A percentile compares a stretch with the other conserved stretches of the same genome.
phyloP scores from a whole-genome alignment of 805 yeast species.

The Metschnikowia hibisci region DNA sequence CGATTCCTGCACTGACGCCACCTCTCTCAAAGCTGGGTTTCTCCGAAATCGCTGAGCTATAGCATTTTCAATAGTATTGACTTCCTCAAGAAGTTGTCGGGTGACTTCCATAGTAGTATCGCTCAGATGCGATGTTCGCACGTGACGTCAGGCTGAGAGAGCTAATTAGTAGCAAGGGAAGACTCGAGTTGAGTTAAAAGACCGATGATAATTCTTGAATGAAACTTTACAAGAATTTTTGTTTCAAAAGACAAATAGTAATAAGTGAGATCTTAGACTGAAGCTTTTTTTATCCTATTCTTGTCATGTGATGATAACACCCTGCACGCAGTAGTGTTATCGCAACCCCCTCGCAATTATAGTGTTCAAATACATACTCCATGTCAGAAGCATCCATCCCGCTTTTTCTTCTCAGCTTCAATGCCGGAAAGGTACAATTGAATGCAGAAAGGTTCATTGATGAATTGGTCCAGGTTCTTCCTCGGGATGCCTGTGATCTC shows the following conservation, averaged over 20 bases:
- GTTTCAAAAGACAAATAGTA: too few relatives aligned
- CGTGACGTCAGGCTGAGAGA: neutral
- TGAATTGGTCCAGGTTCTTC: slow-evolving; percentile 25
- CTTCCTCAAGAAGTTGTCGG: slow-evolving; percentile 49
- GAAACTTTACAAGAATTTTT: too few relatives aligned
- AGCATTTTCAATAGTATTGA: slow-evolving; percentile 69
- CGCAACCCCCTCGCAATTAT: neutral
- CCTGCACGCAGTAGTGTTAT: neutral
- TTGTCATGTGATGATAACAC: neutral
- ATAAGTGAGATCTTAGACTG: too few relatives aligned
- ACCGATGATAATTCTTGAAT: too few relatives aligned
- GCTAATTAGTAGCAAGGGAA: too few relatives aligned
- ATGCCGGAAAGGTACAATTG: slow-evolving; percentile 49
- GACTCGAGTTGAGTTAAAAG: too few relatives aligned
- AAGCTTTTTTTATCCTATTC: too few relatives aligned
- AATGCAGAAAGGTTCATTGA: slow-evolving; percentile 28
- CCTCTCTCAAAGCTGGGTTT: slow-evolving; percentile 53
- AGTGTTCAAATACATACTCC: neutral
- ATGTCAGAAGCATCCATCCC: slow-evolving; percentile 14
- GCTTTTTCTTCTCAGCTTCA: slow-evolving; percentile 46
- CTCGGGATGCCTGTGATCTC: slow-evolving; percentile 39
- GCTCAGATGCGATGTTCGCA: slow-evolving; percentile 2
- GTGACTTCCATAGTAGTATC: slow-evolving; percentile 27
- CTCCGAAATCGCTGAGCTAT: slow-evolving; percentile 56
- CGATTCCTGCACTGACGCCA: slow-evolving; percentile 6